phyloP scores from a whole-genome alignment of 805 yeast genomes.

The Lachancea thermotolerans region DNA sequence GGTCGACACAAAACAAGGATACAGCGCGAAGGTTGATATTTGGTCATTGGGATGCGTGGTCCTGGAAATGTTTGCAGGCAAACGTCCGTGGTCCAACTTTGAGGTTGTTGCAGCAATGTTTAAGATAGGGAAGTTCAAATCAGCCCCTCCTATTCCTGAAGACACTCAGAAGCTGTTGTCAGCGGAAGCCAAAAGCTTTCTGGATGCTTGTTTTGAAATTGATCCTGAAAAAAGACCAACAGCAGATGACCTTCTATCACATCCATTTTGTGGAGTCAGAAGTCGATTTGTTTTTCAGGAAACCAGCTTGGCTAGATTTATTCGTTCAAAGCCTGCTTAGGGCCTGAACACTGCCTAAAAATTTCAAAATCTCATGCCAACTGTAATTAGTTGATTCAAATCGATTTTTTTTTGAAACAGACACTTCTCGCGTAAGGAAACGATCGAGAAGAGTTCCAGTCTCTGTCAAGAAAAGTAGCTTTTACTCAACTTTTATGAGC shows the following conservation, averaged over 20 bases:
- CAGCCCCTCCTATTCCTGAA: conserved; percentile 96
- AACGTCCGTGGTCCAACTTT: conserved; percentile 94
- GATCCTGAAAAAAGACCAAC: conserved; percentile 89
- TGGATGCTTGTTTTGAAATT: conserved; percentile 66
- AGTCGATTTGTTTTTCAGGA: conserved; percentile 42
- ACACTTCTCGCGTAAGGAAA: too few relatives aligned
- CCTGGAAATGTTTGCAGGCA: conserved; percentile 94
- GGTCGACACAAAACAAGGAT: conserved; percentile 86
- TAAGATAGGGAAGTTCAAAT: conserved; percentile 74
- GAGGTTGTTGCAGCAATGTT: conserved; percentile 94
- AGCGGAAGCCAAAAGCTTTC: conserved; percentile 57
- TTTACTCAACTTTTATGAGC: too few relatives aligned
- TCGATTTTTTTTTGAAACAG: too few relatives aligned
- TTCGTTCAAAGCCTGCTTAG: conserved; percentile 26
- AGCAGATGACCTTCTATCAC: conserved; percentile 54
- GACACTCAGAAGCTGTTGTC: conserved; percentile 66
- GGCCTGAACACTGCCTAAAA: too few relatives aligned
- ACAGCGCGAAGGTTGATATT: conserved; percentile 94
- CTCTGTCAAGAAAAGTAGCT: too few relatives aligned
- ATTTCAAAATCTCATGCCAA: too few relatives aligned
- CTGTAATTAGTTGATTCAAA: too few relatives aligned
- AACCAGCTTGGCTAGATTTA: conserved; percentile 51
- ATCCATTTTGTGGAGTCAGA: conserved; percentile 43
- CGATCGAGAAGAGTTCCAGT: too few relatives aligned
- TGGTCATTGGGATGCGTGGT: conserved; percentile 99